Conservation (phyloP, 768 basidiomycete genomes). For the Pulveroboletus sp. region DNA sequence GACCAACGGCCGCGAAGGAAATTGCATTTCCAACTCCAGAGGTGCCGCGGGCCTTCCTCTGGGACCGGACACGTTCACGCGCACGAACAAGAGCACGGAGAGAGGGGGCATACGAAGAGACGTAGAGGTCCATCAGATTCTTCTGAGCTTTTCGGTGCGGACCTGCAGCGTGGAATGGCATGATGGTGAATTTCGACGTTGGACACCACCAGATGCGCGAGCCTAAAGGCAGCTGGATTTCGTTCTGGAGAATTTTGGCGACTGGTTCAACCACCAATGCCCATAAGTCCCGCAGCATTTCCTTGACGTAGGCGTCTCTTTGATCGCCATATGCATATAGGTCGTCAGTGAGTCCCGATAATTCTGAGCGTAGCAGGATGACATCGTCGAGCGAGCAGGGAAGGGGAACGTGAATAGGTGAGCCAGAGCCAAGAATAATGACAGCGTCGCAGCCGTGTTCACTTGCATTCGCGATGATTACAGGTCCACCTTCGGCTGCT, state of each 20-base stretch:
- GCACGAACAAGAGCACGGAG: conserved; percentile 1
- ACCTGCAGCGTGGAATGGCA: neutral
- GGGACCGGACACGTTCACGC: neutral
- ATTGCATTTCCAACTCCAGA: neutral
- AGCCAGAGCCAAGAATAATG: no score
- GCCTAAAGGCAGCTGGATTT: neutral
- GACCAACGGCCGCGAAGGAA: neutral
- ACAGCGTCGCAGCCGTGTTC: neutral
- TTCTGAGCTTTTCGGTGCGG: neutral
- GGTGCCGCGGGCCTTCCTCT: neutral
- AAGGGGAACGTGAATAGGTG: no score
- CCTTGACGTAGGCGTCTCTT: neutral
- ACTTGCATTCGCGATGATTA: neutral
- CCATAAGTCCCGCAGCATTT: neutral
- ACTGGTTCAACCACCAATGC: neutral
- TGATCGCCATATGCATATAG: neutral
- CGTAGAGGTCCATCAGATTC: neutral
- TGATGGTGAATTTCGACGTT: neutral
- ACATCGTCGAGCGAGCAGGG: no score
- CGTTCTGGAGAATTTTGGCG: neutral
- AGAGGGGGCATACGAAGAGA: neutral
- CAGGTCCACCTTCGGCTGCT: neutral
- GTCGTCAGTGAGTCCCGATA: neutral
- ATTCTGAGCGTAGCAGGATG: no score
- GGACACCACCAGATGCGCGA: conserved; percentile 4